Conservation (phyloP, 2,329 filamentous ascomycete species). For the Sporothrix variecibatus region DNA sequence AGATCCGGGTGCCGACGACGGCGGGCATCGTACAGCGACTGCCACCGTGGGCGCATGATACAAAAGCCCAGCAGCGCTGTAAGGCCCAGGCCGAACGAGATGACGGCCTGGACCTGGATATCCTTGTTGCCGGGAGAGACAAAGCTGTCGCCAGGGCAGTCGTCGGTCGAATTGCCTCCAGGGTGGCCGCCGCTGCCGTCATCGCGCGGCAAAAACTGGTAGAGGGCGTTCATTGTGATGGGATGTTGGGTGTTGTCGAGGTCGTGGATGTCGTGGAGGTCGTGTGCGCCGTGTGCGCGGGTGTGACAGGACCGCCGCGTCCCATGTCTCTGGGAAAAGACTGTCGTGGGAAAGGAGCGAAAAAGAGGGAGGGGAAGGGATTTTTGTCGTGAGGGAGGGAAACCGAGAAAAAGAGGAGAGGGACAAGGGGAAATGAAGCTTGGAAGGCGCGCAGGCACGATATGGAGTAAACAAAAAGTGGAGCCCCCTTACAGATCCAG, state of each 20-base stretch:
- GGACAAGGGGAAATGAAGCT: constrained; percentile 19
- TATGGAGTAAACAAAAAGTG: constrained; percentile 18
- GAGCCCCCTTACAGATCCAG: constrained; percentile 29
- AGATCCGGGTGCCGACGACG: constrained; percentile 63
- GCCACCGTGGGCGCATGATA: constrained; percentile 88
- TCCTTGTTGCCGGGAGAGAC: constrained; percentile 47
- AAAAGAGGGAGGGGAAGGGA: neutral
- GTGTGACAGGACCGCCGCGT: constrained; percentile 5
- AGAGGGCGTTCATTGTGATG: constrained; percentile 8
- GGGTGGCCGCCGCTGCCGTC: neutral
- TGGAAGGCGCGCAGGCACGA: constrained; percentile 11
- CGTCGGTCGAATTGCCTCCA: constrained; percentile 23
- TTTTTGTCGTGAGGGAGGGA: neutral
- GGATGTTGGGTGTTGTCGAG: neutral
- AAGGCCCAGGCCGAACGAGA: constrained; percentile 70
- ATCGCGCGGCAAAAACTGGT: neutral
- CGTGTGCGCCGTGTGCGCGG: constrained; percentile 27
- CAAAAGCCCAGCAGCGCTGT: constrained; percentile 76
- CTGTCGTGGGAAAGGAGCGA: neutral
- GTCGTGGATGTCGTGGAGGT: constrained; percentile 17
- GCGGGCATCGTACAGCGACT: constrained; percentile 82
- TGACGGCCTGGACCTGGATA: constrained; percentile 65
- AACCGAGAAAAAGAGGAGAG: neutral
- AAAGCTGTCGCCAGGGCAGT: constrained; percentile 35
- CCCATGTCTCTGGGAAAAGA: neutral